Base-by-base conservation (phyloP, 768 basidiomycete genomes). In the Lactarius sp. region DNA sequence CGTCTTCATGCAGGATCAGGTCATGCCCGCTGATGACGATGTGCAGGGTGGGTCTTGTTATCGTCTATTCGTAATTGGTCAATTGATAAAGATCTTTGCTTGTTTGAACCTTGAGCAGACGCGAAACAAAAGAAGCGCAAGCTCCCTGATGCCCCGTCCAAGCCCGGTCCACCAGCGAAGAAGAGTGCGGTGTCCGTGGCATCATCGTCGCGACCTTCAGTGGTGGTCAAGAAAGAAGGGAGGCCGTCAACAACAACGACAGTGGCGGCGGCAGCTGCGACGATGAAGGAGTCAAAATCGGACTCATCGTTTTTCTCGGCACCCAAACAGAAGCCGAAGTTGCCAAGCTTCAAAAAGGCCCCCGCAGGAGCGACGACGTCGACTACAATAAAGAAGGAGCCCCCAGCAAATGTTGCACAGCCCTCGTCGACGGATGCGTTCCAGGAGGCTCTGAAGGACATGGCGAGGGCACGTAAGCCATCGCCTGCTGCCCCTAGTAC, bases 281-380 rank as follows among this genome's bases (percentile, higher is more conserved):
- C 77, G 3, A 80, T 83, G 61, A 90, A 91, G 72, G 89, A 88
- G 68, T 87, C 89, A 18, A 88, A 91, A 76, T 86, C 89, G 13
- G 92, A 93, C 73, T 88, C 87, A 52, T 91, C 89, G 2, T 93
- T 94, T 75, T 94, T 94, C 75, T 92, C 91, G 59, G 87, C 88
- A 46, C 88, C 90, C 6, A 93, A 92, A 72, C 83, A 86, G 20
- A 92, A 92, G 70, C 83, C 87, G 36, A 90, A 88, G 74, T 77
- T 94, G 22, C 92, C 92, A 12, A 90, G 83, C 60, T 94, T 94
- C 79, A 92, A 87, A 77, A 94, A 93, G 74, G 87, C 85, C 12
- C 81, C 84, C 12, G 37, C 64, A 6, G 62, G 57, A 34, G 52
- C 67, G 6, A 37, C 64, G 27, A 10, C 69, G 0, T 74, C 75